Base-by-base conservation (phyloP, 768 basidiomycete species). In the Solioccasus polychromus region DNA sequence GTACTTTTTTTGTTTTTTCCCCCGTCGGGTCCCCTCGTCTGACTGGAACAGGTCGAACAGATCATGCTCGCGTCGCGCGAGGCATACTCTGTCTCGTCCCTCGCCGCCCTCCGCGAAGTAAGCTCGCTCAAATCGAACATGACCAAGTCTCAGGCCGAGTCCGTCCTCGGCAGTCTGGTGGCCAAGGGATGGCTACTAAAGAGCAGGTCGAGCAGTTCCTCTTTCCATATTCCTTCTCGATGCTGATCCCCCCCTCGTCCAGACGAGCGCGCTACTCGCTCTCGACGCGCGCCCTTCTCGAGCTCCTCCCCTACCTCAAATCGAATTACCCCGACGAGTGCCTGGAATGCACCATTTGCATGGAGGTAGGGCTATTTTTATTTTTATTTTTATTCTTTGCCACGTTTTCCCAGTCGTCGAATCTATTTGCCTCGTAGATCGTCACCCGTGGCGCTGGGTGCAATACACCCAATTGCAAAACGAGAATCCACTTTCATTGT, bases 51-150 rank as follows among this genome's bases (percentile, higher is more conserved):
- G 92, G 76, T 94, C 31, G 88, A 92, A 57, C 85, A 87, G 66
- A 92, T 95, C 55, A 85, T 93, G 78, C 72, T 84, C 15, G 88
- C 91, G 7, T 81, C 88, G 6, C 74, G 75, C 32, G 80, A 85
- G 58, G 70, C 85, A 0, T 95, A 75, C 62, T 91, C 83, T 15
- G 75, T 91, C 10, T 85, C 87, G 0, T 89, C 88, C 5, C 67
- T 88, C 20, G 83, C 80, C 3, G 90, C 89, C 1, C 69, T 91
- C 32, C 80, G 88, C 36, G 85, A 89, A 64, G 77, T 83, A 12
- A 74, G 70, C 47, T 59, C 70, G 24, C 69, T 89, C 35, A 82
- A 80, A 42, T 57, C 67, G 4, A 83, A 71, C 50, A 82, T 92
- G 74, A 82, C 80, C 39, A 85, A 91, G 61, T 72, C 81, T 1